These are phyloP conservation scores for Aspergillus sp. DNA, from an alignment of 2,329 filamentous ascomycete species.

Conservation along the genomic window DNA sequence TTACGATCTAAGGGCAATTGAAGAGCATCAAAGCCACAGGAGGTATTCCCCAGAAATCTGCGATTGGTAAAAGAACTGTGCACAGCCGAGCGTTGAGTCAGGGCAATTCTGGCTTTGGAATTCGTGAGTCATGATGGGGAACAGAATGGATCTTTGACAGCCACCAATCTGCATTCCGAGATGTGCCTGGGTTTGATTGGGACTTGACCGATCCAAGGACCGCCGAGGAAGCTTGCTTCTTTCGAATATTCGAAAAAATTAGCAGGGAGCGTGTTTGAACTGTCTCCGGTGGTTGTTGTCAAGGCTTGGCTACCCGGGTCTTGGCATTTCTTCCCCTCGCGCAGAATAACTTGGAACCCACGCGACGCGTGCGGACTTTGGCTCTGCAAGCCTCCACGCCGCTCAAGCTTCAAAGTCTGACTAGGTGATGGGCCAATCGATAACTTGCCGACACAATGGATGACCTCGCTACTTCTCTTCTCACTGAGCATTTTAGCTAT, in stretches of 20 bases:
- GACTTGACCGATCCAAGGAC: too few species aligned
- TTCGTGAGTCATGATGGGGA: neutral
- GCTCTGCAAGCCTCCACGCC: neutral
- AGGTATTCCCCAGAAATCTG: neutral
- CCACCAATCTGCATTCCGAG: neutral
- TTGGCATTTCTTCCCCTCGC: conserved; percentile 9
- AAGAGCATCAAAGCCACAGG: neutral
- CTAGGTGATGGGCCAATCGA: conserved; percentile 10
- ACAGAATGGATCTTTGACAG: neutral
- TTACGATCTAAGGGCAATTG: neutral
- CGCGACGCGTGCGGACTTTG: conserved; percentile 18
- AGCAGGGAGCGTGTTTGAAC: too few species aligned
- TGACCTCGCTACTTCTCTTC: conserved; percentile 57
- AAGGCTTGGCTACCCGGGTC: neutral
- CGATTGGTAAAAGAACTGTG: neutral
- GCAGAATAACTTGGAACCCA: conserved; percentile 12
- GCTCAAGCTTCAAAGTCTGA: neutral
- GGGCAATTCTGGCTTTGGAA: neutral
- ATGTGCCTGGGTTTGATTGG: too few species aligned
- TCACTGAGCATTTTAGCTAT: conserved; percentile 95
- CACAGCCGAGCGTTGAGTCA: conserved; percentile 3
- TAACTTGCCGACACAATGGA: conserved; percentile 35
- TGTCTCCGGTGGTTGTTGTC: neutral
- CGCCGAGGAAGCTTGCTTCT: too few species aligned
- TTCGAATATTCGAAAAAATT: too few species aligned